Percentiles rank a stretch among this genome's conserved stretches.
Conservation (phyloP, 257 asterid species). For the Solanum chmielewskii region DNA sequence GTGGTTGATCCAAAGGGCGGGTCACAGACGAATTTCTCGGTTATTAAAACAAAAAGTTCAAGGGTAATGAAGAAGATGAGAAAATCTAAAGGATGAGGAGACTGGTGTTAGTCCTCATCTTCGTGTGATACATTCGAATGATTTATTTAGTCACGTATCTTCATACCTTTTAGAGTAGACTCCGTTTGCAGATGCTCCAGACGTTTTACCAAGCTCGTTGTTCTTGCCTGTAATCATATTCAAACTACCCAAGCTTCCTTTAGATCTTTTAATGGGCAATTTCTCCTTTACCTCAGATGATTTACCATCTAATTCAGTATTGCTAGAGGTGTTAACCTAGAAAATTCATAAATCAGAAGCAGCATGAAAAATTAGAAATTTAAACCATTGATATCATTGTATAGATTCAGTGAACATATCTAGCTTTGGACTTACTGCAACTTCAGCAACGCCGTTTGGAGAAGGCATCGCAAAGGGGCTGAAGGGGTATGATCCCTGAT, state of each 20-base stretch:
- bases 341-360: not conserved
- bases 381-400: not conserved
- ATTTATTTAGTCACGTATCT: not conserved
- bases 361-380: not conserved
- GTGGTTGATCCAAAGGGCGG: not conserved
- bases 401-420: not conserved
- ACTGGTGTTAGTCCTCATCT: not conserved
- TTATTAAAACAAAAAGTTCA: not conserved
- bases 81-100: not conserved
- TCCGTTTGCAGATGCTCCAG: constrained; percentile 65
- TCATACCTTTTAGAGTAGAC: constrained; percentile 60
- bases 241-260: constrained; percentile 79
- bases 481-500: constrained; percentile 85
- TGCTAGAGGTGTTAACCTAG: constrained; percentile 46
- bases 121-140: not conserved
- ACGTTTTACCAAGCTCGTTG: constrained; percentile 47
- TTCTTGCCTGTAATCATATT: constrained; percentile 75
- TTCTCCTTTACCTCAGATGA: constrained; percentile 73
- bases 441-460: constrained; percentile 76
- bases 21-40: not conserved
- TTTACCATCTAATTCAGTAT: constrained; percentile 64
- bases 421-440: constrained; percentile 46
- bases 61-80: not conserved
- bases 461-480: constrained; percentile 91
- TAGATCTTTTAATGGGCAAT: constrained; percentile 87